Conservation (phyloP, 2,329 filamentous ascomycete genomes). For the Didymella keratinophila region DNA sequence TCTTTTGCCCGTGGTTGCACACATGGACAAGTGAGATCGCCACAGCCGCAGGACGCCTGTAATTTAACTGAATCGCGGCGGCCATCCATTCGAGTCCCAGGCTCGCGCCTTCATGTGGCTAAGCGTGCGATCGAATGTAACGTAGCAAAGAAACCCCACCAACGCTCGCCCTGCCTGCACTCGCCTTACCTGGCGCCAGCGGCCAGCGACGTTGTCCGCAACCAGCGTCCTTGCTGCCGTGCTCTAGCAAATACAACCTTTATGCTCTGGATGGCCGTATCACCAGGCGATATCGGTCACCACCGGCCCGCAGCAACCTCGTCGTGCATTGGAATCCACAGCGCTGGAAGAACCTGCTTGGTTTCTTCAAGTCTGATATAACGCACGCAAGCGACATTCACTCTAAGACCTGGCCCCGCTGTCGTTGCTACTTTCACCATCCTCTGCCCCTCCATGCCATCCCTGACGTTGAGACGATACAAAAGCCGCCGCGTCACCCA, state of each 20-base stretch:
- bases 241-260: conserved; percentile 52
- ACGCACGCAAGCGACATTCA: conserved; percentile 36
- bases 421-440: conserved; percentile 32
- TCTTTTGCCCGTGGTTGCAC: conserved; percentile 15
- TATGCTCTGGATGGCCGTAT: conserved; percentile 47
- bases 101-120: conserved; percentile 21
- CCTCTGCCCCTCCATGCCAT: conserved; percentile 42
- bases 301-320: conserved; percentile 45
- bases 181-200: conserved; percentile 34
- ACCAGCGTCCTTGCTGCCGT: conserved; percentile 34
- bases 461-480: conserved; percentile 45
- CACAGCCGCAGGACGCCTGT: conserved; percentile 25
- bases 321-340: conserved; percentile 40
- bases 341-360: conserved; percentile 26
- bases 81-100: conserved; percentile 21
- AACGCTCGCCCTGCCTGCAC: conserved; percentile 36
- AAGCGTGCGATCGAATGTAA: conserved; percentile 24
- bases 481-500: conserved; percentile 48
- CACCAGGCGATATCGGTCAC: conserved; percentile 52
- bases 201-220: conserved; percentile 27
- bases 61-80: conserved; percentile 31
- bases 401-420: conserved; percentile 37
- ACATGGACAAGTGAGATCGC: conserved; percentile 22
- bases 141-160: conserved; percentile 35
- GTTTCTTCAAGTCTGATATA: conserved; percentile 33